Evolutionary conservation across 257 asterid genomes (phyloP).

Genomic region (Solanum sejunctum): DNA sequence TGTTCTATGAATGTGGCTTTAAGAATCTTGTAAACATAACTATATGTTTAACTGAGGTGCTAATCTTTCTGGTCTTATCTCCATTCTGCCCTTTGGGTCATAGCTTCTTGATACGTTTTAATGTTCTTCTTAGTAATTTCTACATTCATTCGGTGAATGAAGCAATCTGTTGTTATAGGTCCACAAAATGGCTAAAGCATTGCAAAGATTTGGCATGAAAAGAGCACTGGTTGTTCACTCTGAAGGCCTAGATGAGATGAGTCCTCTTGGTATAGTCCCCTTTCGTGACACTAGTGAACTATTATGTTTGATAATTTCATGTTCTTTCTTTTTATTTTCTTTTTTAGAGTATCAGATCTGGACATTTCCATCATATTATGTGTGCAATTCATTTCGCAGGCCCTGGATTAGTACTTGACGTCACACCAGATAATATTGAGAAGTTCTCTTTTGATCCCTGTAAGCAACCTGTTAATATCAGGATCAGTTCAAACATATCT

Average conservation of each 20-base stretch:
- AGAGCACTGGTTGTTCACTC: constrained; percentile 78
- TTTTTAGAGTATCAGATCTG: neutral
- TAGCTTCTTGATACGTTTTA: neutral
- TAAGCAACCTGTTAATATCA: constrained; percentile 14
- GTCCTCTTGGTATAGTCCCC: constrained; percentile 66
- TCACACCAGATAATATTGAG: constrained; percentile 48
- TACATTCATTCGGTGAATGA: neutral
- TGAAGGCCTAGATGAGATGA: constrained; percentile 78
- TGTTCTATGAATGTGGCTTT: neutral
- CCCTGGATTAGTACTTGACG: constrained; percentile 61
- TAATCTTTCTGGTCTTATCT: neutral
- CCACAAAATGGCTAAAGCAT: constrained; percentile 65
- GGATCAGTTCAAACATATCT: neutral
- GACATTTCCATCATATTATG: neutral
- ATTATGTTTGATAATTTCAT: neutral
- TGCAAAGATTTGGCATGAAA: constrained; percentile 67
- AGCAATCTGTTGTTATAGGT: constrained; percentile 27
- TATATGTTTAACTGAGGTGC: neutral
- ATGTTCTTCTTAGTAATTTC: neutral
- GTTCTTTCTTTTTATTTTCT: neutral
- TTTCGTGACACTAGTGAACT: neutral
- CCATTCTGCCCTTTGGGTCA: neutral
- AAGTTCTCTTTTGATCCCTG: constrained; percentile 62
- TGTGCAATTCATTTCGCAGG: constrained; percentile 27
- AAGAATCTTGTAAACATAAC: neutral